Evolutionary conservation across 495 filamentous ascomycete genomes (phyloP).

Genomic region (Penicillium bovifimosum): DNA sequence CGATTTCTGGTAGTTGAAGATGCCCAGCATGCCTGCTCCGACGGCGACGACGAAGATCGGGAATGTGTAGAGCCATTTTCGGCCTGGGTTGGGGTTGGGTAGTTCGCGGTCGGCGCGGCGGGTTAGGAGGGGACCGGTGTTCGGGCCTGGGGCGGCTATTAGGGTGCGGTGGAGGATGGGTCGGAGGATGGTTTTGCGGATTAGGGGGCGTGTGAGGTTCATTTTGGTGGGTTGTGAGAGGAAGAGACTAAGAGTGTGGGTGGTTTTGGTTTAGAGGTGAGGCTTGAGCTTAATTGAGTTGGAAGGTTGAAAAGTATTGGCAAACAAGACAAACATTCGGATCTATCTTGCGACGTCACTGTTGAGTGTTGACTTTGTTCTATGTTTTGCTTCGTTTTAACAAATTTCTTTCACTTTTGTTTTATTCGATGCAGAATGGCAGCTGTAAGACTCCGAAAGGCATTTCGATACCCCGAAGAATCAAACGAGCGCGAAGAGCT

Average conservation of each 20-base stretch:
- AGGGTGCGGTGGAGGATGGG: conserved; percentile 33
- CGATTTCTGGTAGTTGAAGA: conserved; percentile 98
- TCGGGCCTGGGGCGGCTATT: conserved; percentile 43
- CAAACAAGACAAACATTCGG: conserved; percentile 36
- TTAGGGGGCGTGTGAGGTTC: conserved; percentile 11
- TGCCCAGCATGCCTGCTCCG: conserved; percentile 62
- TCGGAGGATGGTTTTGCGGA: no score
- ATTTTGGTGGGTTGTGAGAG: background rate
- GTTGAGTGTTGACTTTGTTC: no score
- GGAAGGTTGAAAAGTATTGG: conserved; percentile 2
- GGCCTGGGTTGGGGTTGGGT: conserved; percentile 40
- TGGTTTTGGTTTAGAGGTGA: background rate
- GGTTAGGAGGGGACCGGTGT: conserved; percentile 66
- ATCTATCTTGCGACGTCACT: conserved; percentile 8
- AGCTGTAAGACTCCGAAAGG: conserved; percentile 52
- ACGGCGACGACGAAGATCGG: conserved; percentile 57
- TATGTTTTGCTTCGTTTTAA: no score
- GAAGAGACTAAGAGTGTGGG: background rate
- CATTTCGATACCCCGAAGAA: conserved; percentile 58
- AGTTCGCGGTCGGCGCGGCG: conserved; percentile 77
- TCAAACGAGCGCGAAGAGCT: conserved; percentile 47
- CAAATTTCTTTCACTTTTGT: no score
- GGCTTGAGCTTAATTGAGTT: no score
- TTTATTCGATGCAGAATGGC: conserved; percentile 29
- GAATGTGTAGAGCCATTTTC: conserved; percentile 48